phyloP scores from a whole-genome alignment of 2,329 filamentous ascomycete species.

The Alternaria sp. region DNA sequence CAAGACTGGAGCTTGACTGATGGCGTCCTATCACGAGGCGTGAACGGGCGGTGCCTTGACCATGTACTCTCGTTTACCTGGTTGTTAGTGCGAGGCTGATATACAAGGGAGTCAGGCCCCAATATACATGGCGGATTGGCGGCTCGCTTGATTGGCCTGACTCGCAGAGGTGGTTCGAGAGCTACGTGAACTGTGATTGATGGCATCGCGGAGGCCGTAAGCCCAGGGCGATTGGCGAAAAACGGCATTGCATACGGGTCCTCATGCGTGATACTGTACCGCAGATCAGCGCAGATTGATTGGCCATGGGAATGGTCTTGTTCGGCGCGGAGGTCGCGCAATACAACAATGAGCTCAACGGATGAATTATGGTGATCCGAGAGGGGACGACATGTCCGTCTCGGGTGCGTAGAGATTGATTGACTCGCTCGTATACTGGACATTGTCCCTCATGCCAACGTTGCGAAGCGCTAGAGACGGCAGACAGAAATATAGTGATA shows the following conservation, averaged over 20 bases:
- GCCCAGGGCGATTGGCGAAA: constrained; percentile 37
- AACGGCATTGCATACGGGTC: constrained; percentile 46
- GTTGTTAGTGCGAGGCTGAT: constrained; percentile 31
- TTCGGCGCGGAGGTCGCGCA: constrained; percentile 23
- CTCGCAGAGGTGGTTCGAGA: constrained; percentile 15
- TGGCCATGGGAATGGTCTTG: constrained; percentile 30
- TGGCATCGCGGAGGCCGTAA: constrained; percentile 23
- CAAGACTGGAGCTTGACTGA: constrained; percentile 30
- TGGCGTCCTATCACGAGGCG: constrained; percentile 35
- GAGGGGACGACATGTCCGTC: constrained; percentile 31
- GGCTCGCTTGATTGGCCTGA: constrained; percentile 12
- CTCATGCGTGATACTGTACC: constrained; percentile 34
- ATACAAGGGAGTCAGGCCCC: constrained; percentile 26
- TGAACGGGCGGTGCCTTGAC: constrained; percentile 27
- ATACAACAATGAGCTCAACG: constrained; percentile 31
- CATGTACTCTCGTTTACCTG: constrained; percentile 23
- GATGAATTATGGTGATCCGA: constrained; percentile 30
- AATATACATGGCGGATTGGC: constrained; percentile 36
- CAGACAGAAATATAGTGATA: constrained; percentile 29
- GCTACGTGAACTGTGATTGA: constrained; percentile 18
- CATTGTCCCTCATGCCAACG: constrained; percentile 35
- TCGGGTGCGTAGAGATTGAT: constrained; percentile 43
- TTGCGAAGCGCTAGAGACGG: constrained; percentile 27
- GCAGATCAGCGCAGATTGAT: constrained; percentile 47
- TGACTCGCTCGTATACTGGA: constrained; percentile 48